These are phyloP conservation scores for Tetrapyrgos nigripes DNA, from an alignment of 1,284 basidiomycete genomes.

Conservation along the genomic window DNA sequence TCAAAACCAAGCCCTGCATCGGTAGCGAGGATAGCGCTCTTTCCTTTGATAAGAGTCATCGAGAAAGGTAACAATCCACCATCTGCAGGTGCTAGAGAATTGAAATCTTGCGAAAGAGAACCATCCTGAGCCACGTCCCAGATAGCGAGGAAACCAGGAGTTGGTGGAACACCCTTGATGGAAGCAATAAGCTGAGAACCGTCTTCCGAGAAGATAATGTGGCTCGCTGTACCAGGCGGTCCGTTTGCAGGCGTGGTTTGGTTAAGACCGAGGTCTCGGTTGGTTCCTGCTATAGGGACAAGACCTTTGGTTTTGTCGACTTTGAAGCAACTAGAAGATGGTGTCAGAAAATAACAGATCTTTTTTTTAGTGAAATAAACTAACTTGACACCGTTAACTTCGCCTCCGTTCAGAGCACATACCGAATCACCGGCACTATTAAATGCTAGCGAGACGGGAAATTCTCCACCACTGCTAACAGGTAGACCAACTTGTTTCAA, in stretches of 20 bases:
- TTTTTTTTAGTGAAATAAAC: slow-evolving; percentile 6
- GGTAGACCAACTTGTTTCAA: slow-evolving; percentile 48
- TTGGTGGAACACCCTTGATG: slow-evolving; percentile 52
- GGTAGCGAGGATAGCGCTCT: slow-evolving; percentile 52
- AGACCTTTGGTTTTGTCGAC: slow-evolving; percentile 49
- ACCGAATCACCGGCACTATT: slow-evolving; percentile 44
- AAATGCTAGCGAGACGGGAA: slow-evolving; percentile 54
- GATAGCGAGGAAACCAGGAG: slow-evolving; percentile 53
- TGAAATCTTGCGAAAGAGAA: slow-evolving; percentile 48
- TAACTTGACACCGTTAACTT: slow-evolving; percentile 53
- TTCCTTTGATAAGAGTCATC: slow-evolving; percentile 52
- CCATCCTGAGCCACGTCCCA: slow-evolving; percentile 50
- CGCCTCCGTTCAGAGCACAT: slow-evolving; percentile 54
- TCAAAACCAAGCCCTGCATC: slow-evolving; percentile 54
- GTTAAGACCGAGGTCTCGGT: slow-evolving; percentile 48
- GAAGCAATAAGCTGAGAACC: slow-evolving; percentile 49
- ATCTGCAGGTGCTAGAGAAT: slow-evolving; percentile 37
- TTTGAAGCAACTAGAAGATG: slow-evolving; percentile 45
- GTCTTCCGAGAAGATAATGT: slow-evolving; percentile 53
- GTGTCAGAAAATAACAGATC: background rate
- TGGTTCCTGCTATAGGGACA: slow-evolving; percentile 42
- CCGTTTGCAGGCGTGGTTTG: slow-evolving; percentile 50
- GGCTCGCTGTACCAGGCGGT: slow-evolving; percentile 47
- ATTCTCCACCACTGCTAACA: slow-evolving; percentile 50
- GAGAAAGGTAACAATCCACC: slow-evolving; percentile 54